Conservation (phyloP, 176 grass and related monocot genomes). For the Echinochloa phyllopogon region DNA sequence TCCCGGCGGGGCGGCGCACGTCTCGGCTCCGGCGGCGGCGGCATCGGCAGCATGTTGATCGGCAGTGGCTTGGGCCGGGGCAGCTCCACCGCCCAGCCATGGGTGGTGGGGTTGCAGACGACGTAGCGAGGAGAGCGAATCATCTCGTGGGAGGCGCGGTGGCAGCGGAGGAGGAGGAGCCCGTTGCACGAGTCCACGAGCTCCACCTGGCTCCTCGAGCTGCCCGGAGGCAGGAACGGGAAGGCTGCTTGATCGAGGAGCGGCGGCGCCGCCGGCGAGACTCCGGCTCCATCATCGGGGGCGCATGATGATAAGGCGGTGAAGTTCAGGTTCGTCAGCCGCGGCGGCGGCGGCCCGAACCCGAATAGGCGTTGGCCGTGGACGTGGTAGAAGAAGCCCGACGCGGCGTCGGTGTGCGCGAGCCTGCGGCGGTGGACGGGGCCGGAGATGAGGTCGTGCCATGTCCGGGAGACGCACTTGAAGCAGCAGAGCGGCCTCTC, state of each 20-base stretch:
- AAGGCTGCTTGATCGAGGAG: background rate
- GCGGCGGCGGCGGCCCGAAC: no score
- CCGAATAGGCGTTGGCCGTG: no score
- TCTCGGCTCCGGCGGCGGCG: no score
- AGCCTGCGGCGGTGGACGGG: background rate
- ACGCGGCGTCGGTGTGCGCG: background rate
- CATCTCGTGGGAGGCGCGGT: background rate
- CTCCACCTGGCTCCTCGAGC: background rate
- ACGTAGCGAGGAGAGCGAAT: background rate
- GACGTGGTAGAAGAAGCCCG: background rate
- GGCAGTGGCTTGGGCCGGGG: background rate
- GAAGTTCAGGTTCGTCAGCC: background rate
- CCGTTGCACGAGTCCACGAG: conserved; percentile 4
- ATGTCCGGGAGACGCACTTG: background rate
- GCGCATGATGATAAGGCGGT: background rate
- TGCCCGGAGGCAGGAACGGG: background rate
- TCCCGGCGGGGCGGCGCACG: no score
- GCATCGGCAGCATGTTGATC: no score
- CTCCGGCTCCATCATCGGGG: no score
- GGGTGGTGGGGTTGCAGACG: background rate
- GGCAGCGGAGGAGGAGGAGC: background rate
- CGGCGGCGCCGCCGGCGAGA: background rate
- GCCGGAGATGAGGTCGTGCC: background rate
- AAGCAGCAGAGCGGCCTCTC: background rate
- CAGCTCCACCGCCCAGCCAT: background rate